Evolutionary conservation across 371 early-diverging fungal species (phyloP), one percentile per base, ranked within the genome.

Genomic region (Sanchytrium tribonematis): DNA sequence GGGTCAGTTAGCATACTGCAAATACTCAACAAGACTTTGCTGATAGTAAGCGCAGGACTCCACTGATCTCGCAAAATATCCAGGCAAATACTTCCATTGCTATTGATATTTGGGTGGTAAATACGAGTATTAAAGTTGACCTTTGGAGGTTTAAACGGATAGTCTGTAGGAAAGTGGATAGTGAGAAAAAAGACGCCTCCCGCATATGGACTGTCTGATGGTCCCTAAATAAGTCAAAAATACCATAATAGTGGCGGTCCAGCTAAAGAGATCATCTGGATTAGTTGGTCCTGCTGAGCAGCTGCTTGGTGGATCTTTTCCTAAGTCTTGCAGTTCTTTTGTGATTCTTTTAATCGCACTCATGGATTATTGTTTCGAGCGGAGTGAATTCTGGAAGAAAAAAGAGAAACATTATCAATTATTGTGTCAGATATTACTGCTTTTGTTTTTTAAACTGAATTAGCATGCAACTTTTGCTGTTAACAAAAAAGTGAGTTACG

Each of bases 71-170:
- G 88, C 78, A 98, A 82, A 74, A 97, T 97, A 77, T 97, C 97
- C 79, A 98, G 81, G 78, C 98, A 97, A 73, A 98, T 97, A 74
- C 86, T 86, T 69, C 98, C 98, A 76, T 94, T 95, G 75, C 87
- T 86, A 84, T 98, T 97, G 80, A 98, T 96, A 82, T 98, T 98
- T 70, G 97, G 97, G 81, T 98, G 98, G 75, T 94, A 98, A 73
- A 98, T 96, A 71, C 88, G 82, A 69, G 97, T 95, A 69, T 91
- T 86, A 80, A 97, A 98, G 80, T 83, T 89, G 73, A 97, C 84
- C 86, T 93, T 92, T 75, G 98, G 98, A 68, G 98, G 96, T 84
- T 95, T 96, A 85, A 97, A 98, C 67, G 98, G 98, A 76, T 98
- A 98, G 78, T 97, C 98, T 32, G 91, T 88, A 32, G 98, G 97